A percentile compares a stretch with the other conserved stretches of the same genome.
phyloP scores from a whole-genome alignment of 495 filamentous ascomycete species.

The Aspergillus haitiensis region DNA sequence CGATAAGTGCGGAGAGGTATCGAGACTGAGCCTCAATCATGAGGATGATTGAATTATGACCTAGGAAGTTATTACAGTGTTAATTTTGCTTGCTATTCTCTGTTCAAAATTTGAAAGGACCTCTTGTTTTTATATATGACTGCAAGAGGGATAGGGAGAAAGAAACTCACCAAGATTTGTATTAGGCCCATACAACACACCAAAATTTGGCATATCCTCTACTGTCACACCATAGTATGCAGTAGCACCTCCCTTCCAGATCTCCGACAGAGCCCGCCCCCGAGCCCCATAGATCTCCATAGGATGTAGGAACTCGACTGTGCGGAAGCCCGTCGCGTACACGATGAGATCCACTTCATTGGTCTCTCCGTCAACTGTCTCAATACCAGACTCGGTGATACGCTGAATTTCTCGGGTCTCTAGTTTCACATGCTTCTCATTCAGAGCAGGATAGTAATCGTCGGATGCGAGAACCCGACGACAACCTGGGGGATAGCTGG shows the following conservation, averaged over 20 bases:
- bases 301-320: conserved; percentile 55
- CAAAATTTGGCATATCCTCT: conserved; percentile 55
- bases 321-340: conserved; percentile 56
- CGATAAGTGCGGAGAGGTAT: conserved; percentile 51
- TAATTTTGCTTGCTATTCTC: background rate
- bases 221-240: conserved; percentile 53
- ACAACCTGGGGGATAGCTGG: conserved; percentile 53
- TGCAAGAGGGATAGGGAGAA: background rate
- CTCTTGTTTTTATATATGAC: too few relatives aligned
- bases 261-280: conserved; percentile 42
- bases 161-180: conserved; percentile 50
- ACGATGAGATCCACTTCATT: conserved; percentile 54
- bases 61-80: conserved; percentile 15
- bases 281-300: conserved; percentile 50
- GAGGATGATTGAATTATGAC: conserved; percentile 56
- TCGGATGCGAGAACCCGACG: conserved; percentile 56
- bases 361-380: conserved; percentile 38
- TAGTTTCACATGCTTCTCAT: conserved; percentile 43
- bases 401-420: conserved; percentile 49
- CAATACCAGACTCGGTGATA: conserved; percentile 46
- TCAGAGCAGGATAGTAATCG: conserved; percentile 54
- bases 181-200: conserved; percentile 58
- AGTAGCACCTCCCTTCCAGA: conserved; percentile 49
- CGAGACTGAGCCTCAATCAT: conserved; percentile 61
- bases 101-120: background rate